Percentiles rank a stretch among this genome's conserved stretches.
These are phyloP conservation scores for Paecilomyces formosus DNA, from an alignment of 2,329 filamentous ascomycete species.

Conservation along the genomic window DNA sequence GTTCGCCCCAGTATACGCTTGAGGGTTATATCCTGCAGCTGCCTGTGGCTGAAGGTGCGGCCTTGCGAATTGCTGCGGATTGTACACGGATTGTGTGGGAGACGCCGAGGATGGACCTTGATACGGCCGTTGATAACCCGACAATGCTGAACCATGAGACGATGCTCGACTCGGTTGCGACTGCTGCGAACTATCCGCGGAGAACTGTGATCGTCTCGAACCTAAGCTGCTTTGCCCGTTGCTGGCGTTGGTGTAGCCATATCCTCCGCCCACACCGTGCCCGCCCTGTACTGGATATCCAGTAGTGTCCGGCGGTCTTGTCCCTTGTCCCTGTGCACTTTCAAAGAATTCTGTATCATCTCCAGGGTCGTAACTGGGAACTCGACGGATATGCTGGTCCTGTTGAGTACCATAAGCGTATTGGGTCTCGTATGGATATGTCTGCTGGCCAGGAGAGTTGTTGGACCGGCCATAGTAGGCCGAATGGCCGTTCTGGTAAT, in stretches of 20 bases:
- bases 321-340: conserved; percentile 16
- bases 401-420: conserved; percentile 37
- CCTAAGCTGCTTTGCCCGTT: conserved; percentile 23
- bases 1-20: conserved; percentile 43
- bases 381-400: conserved; percentile 42
- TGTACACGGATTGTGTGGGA: conserved; percentile 49
- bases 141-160: conserved; percentile 34
- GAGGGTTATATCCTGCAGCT: conserved; percentile 61
- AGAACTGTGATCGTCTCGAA: conserved; percentile 28
- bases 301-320: conserved; percentile 27
- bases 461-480: conserved; percentile 36
- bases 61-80: conserved; percentile 54
- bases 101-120: conserved; percentile 28
- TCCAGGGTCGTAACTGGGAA: conserved; percentile 67
- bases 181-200: conserved; percentile 24
- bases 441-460: conserved; percentile 22
- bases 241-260: conserved; percentile 14
- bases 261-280: conserved; percentile 31
- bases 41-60: conserved; percentile 39
- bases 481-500: conserved; percentile 47
- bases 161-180: conserved; percentile 31
- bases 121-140: conserved; percentile 47
- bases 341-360: conserved; percentile 57
- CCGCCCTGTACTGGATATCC: conserved; percentile 27
- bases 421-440: conserved; percentile 15